Base-by-base conservation (phyloP, 2,329 filamentous ascomycete genomes). In the Colletotrichum sp. region DNA sequence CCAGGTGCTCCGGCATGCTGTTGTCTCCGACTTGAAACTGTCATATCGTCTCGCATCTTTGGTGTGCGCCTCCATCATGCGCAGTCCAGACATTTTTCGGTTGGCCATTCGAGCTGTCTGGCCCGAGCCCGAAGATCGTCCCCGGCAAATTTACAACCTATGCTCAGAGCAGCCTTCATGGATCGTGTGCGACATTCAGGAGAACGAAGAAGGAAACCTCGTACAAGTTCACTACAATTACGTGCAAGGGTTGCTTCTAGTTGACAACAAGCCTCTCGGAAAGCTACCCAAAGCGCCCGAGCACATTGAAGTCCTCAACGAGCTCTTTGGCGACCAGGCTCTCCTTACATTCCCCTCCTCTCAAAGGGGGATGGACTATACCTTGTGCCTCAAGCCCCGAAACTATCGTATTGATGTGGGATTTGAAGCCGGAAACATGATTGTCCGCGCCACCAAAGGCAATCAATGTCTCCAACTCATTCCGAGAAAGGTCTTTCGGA, bases 391-490 rank as follows among this genome's bases (percentile, higher is more conserved):
- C 79, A 86, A 68, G 73, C 81, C 24, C 79, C 75, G 85, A 2
- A 84, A 80, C 0, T 85, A 89, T 78, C 78, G 85, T 3, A 82
- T 94, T 2, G 90, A 94, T 79, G 79, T 94, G 55, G 91, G 92
- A 0, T 85, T 88, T 18, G 84, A 87, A 0, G 74, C 83, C 2
- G 79, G 80, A 0, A 32, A 76, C 0, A 78, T 90, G 0, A 78
- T 92, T 0, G 85, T 93, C 5, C 84, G 86, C 39, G 88, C 88
- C 0, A 74, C 77, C 1, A 79, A 79, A 4, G 21, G 44, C 3
- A 21, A 68, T 9, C 72, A 77, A 8, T 55, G 9, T 16, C 49
- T 76, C 3, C 72, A 87, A 64, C 79, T 84, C 8, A 78, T 89
- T 5, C 85, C 85, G 0, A 76, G 80, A 1, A 28, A 79, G 0